Conservation (phyloP, 805 yeast species). For the Metschnikowia gelsemii region DNA sequence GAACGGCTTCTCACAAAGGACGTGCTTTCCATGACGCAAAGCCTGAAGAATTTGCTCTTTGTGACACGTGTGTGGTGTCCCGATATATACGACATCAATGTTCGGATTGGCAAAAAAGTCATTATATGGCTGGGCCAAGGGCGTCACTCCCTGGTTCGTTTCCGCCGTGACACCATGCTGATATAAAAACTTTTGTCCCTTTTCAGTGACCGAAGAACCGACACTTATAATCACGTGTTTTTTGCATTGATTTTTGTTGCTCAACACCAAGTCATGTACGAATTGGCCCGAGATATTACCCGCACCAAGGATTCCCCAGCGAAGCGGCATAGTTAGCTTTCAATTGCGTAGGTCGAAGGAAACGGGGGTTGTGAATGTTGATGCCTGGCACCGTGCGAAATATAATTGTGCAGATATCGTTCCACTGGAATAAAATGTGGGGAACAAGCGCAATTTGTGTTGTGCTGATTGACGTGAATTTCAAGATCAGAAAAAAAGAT, state of each 20-base stretch:
- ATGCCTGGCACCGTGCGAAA: too few relatives aligned
- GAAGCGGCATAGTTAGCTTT: slow-evolving; percentile 16
- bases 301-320: slow-evolving; percentile 52
- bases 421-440: too few relatives aligned
- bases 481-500: too few relatives aligned
- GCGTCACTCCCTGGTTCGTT: slow-evolving; percentile 27
- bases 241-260: slow-evolving; percentile 21
- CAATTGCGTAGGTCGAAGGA: not conserved
- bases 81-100: slow-evolving; percentile 52
- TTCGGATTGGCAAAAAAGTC: slow-evolving; percentile 44
- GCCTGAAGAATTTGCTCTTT: slow-evolving; percentile 45
- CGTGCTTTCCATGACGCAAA: slow-evolving; percentile 47
- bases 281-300: slow-evolving; percentile 50
- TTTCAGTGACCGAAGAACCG: slow-evolving; percentile 38
- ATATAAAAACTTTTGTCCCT: slow-evolving; percentile 36
- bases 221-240: slow-evolving; percentile 38
- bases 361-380: too few relatives aligned
- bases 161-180: slow-evolving; percentile 18
- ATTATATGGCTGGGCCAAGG: slow-evolving; percentile 36
- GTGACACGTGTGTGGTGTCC: slow-evolving; percentile 55
- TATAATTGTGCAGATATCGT: too few relatives aligned
- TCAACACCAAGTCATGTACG: slow-evolving; percentile 37
- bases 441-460: too few relatives aligned
- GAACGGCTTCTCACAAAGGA: slow-evolving; percentile 56
- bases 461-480: too few relatives aligned